phyloP scores from a whole-genome alignment of 1,139 yeast genomes.

The Pneumocystis carinii region DNA sequence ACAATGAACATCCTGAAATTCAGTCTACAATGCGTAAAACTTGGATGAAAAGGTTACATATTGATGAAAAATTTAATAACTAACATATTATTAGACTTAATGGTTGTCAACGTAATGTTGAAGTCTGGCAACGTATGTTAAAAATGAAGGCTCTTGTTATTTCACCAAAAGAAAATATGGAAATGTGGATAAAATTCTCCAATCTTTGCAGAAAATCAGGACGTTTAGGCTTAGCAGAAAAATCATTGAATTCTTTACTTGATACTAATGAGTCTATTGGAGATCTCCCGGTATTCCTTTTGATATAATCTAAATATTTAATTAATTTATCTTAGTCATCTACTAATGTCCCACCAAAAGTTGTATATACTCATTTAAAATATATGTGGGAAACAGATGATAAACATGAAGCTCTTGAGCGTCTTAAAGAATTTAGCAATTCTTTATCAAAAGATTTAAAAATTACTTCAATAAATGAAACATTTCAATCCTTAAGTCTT shows the following conservation, averaged over 20 bases:
- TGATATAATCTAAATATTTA: neutral
- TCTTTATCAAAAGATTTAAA: slow-evolving; percentile 82
- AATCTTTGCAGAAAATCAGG: slow-evolving; percentile 90
- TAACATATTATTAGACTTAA: slow-evolving; percentile 28
- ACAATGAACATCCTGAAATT: slow-evolving; percentile 62
- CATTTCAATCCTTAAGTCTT: slow-evolving; percentile 1
- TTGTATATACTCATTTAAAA: slow-evolving; percentile 89
- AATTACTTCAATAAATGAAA: slow-evolving; percentile 32
- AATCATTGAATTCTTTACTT: slow-evolving; percentile 57
- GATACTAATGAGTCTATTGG: slow-evolving; percentile 33
- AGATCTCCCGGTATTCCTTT: neutral
- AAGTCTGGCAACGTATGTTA: slow-evolving; percentile 93
- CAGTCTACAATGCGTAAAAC: slow-evolving; percentile 75
- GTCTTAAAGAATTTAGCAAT: slow-evolving; percentile 77
- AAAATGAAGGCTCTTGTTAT: slow-evolving; percentile 87
- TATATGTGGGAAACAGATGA: slow-evolving; percentile 96
- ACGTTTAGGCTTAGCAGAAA: slow-evolving; percentile 80
- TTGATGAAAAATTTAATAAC: neutral
- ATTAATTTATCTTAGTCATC: slow-evolving; percentile 3
- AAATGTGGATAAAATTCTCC: slow-evolving; percentile 96
- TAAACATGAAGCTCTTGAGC: slow-evolving; percentile 70
- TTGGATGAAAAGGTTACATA: slow-evolving; percentile 59
- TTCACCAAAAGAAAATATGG: slow-evolving; percentile 92
- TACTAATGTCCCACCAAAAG: slow-evolving; percentile 66
- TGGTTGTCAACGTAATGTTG: slow-evolving; percentile 93